Base-by-base conservation (phyloP, 2,329 filamentous ascomycete species). In the Pseudofabraea citricarpa region DNA sequence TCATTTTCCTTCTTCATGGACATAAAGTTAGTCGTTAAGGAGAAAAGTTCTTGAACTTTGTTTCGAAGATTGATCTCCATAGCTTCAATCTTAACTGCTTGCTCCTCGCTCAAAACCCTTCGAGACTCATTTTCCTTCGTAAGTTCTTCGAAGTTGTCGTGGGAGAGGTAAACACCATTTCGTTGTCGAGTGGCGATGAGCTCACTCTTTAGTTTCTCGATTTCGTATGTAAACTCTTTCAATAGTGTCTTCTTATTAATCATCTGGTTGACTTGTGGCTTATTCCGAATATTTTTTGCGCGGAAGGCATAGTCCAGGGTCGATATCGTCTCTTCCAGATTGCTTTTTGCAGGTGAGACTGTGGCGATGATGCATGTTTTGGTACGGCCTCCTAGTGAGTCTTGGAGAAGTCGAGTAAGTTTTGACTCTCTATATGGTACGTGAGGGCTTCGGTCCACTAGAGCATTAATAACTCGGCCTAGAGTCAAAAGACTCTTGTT, bases 311-410 rank as follows among this genome's bases (percentile, higher is more conserved):
- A 98, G 63, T 98, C 93, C 2, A 98, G 75, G 0, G 94, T 98
- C 1, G 93, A 97, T 47, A 98, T 97, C 0, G 94, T 98, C 65
- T 98, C 93, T 60, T 98, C 93, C 1, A 98, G 73, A 56, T 97
- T 98, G 65, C 85, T 90, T 65, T 93, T 94, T 6, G 90, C 89
- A 1, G 93, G 90, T n/a, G n/a, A n/a, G n/a, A n/a, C n/a, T n/a
- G n/a, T 98, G 5, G 93, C 93, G 58, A 98, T 97, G 53, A 98
- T 98, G 70, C 93, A 98, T 0, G 93, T 98, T 63, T 98, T 98
- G 2, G 94, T 98, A 41, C 86, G 81, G 3, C 93, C 93, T 49
- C 93, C 93, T 0, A 98, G 77, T 0, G 94, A 98, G 62, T 98
- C 94, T 81, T 98, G 94, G 16, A 98, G 72, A 4, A 98, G 71